phyloP scores from a whole-genome alignment of 2,329 filamentous ascomycete genomes.

The Blastomyces emzantsi region DNA sequence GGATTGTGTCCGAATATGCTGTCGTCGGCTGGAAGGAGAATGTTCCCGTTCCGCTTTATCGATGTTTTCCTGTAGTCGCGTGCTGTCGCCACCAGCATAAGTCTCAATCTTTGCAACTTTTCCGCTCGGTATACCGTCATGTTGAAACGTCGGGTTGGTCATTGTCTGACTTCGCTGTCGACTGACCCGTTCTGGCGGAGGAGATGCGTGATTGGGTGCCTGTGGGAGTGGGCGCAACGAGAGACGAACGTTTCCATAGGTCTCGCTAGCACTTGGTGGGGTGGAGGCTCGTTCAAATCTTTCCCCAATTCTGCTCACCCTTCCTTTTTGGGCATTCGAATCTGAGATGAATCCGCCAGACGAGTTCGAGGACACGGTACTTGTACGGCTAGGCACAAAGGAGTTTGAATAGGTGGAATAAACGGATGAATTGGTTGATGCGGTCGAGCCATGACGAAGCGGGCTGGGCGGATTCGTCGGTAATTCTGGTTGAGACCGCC shows the following conservation, averaged over 20 bases:
- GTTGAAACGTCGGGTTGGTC: constrained; percentile 42
- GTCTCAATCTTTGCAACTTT: background rate
- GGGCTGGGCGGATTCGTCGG: constrained; percentile 38
- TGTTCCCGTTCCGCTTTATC: constrained; percentile 10
- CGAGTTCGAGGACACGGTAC: constrained; percentile 63
- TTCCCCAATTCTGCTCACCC: constrained; percentile 17
- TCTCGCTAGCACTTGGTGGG: constrained; percentile 46
- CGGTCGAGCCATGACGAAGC: constrained; percentile 46
- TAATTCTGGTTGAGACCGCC: constrained; percentile 33
- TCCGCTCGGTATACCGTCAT: constrained; percentile 18
- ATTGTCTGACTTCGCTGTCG: constrained; percentile 53
- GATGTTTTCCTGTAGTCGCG: constrained; percentile 23
- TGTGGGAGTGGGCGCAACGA: constrained; percentile 68
- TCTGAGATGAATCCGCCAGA: constrained; percentile 39
- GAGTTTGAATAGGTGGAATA: constrained; percentile 44
- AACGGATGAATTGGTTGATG: constrained; percentile 47
- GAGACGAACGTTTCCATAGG: constrained; percentile 64
- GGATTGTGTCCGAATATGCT: constrained; percentile 25
- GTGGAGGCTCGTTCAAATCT: constrained; percentile 18
- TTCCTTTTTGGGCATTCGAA: constrained; percentile 42
- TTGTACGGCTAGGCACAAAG: constrained; percentile 50
- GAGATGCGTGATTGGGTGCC: constrained; percentile 46
- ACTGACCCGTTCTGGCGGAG: constrained; percentile 19
- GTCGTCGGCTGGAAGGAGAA: constrained; percentile 19
- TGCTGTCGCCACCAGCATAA: constrained; percentile 14